A percentile compares a stretch with the other conserved stretches of the same genome.
These are phyloP conservation scores for Syzygium grande DNA, from an alignment of 345 rosid species.

Conservation along the genomic window DNA sequence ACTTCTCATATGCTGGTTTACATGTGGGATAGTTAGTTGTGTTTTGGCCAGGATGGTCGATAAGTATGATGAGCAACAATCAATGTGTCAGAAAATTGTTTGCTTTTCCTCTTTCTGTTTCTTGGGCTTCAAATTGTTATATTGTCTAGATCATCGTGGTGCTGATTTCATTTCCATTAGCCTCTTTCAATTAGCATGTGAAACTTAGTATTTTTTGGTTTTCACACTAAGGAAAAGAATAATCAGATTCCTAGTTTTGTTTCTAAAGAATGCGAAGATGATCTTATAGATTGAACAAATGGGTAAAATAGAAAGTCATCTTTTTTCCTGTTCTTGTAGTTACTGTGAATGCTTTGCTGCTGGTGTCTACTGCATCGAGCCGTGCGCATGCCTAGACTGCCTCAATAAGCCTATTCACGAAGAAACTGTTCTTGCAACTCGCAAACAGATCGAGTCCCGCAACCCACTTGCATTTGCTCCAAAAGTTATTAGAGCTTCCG, in stretches of 20 bases:
- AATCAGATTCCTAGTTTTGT: not conserved
- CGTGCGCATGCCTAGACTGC: constrained; percentile 93
- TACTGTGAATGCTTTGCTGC: constrained; percentile 99
- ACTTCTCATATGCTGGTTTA: not conserved
- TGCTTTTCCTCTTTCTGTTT: not conserved
- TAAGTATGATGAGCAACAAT: not conserved
- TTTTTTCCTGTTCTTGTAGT: constrained; percentile 17
- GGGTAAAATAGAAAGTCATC: not conserved
- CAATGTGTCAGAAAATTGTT: not conserved
- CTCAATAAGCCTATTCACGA: constrained; percentile 90
- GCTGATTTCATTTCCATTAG: not conserved
- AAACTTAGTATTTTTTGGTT: not conserved
- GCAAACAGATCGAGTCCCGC: constrained; percentile 93
- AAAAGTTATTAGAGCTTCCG: constrained; percentile 69
- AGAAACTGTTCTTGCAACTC: constrained; percentile 88
- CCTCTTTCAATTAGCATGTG: not conserved
- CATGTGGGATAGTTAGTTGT: not conserved
- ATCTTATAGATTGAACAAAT: not conserved
- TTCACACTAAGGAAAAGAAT: not conserved
- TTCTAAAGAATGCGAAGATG: not conserved
- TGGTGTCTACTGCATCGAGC: constrained; percentile 89
- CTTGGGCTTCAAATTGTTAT: not conserved
- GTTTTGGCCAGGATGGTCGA: not conserved
- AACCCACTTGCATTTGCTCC: constrained; percentile 99
- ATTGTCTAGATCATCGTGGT: not conserved